These are phyloP conservation scores for Beauveria bassiana DNA, from an alignment of 2,329 filamentous ascomycete genomes.

Conservation along the genomic window DNA sequence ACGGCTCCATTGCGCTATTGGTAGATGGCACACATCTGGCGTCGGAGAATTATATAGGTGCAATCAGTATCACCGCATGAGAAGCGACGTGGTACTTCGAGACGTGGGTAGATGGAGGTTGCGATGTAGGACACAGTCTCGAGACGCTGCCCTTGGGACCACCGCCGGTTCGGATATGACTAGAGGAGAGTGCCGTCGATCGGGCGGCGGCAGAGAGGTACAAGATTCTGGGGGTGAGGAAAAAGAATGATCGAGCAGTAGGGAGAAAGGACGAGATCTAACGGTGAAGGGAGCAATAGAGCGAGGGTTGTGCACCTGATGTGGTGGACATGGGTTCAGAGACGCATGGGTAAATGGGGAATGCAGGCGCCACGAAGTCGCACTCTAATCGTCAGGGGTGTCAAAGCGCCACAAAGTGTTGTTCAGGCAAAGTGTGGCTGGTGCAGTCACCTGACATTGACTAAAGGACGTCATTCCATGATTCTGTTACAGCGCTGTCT, in stretches of 20 bases:
- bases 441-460: conserved; percentile 24
- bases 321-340: background rate
- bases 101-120: background rate
- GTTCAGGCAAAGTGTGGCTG: conserved; percentile 18
- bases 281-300: background rate
- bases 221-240: background rate
- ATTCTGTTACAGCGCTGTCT: background rate
- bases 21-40: conserved; percentile 40
- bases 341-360: background rate
- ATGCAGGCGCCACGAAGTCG: conserved; percentile 4
- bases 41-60: conserved; percentile 18
- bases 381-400: background rate
- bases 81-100: background rate
- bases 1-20: conserved; percentile 55
- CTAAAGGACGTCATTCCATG: background rate
- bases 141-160: background rate
- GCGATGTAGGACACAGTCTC: background rate
- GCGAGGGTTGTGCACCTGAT: conserved; percentile 1
- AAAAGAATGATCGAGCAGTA: background rate
- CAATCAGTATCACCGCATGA: conserved; percentile 19
- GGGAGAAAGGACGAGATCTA: background rate
- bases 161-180: background rate
- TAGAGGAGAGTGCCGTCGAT: background rate
- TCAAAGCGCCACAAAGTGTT: conserved; percentile 1
- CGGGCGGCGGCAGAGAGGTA: background rate